Evolutionary conservation across 768 basidiomycete species (phyloP), one percentile per base, ranked within the genome.

Genomic region (Cystobasidium onofrii): DNA sequence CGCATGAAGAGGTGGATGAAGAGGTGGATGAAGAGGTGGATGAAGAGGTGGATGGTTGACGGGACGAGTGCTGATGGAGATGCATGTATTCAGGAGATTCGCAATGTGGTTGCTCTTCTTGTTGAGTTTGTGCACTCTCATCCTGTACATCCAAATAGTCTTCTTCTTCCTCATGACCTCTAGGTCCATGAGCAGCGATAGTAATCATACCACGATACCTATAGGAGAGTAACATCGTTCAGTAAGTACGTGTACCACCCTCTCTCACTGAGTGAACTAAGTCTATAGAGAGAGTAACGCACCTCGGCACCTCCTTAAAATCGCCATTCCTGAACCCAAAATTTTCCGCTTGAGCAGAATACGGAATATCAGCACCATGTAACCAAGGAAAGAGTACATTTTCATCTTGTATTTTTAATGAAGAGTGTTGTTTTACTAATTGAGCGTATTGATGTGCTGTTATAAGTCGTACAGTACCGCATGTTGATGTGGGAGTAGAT

Each of bases 381-480:
- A 92, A 82, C 82, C 92, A 95, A 0, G 92, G 92, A 80, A 95
- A 95, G 73, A 93, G 86, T 77, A 88, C 85, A 46, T 85, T 84
- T 82, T 95, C 92, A 0, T 89, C 89, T 25, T 50, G 9, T 0
- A 90, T 86, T 81, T 93, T 89, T 0, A 86, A 82, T 73, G 86
- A 84, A 75, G 87, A 83, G 76, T 90, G 86, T n/a, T 83, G 80
- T 77, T 86, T 84, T 71, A 89, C 88, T 64, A 92, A 81, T 23
- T 83, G 79, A 1, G 87, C 83, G 78, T 90, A 91, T 73, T 86
- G 81, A 25, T 77, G 66, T 1, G 81, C 83, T 60, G 81, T 77
- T 74, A 86, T 79, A 27, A 83, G 82, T 76, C 81, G 84, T 73
- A 84, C 31, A 29, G 4, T 27, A 29, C 46, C n/a, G 41, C 41